Evolutionary conservation across 2,329 filamentous ascomycete species (phyloP).

Genomic region (Nigrospora osmanthi): DNA sequence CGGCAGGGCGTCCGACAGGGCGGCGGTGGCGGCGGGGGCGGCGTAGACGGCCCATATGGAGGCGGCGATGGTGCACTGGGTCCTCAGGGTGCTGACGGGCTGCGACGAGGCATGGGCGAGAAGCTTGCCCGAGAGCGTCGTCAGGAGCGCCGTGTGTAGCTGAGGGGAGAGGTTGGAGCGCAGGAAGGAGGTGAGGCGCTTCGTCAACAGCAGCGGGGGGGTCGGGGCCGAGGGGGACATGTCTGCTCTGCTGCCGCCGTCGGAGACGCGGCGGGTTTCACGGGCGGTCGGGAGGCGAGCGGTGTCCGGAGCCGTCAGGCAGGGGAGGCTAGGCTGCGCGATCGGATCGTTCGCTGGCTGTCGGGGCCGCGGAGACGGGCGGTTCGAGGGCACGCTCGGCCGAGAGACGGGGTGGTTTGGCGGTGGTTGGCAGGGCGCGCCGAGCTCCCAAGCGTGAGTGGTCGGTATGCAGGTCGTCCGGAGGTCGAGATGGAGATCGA

Average conservation of each 20-base stretch:
- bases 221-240: slow-evolving; percentile 28
- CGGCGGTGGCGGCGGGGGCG: slow-evolving; percentile 26
- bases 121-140: slow-evolving; percentile 53
- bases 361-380: no score
- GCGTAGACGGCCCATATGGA: slow-evolving; percentile 54
- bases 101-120: slow-evolving; percentile 53
- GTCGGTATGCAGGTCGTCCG: no score
- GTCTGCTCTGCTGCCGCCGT: not conserved
- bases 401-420: no score
- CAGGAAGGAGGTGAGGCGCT: slow-evolving; percentile 56
- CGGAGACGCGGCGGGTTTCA: no score
- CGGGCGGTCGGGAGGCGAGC: no score
- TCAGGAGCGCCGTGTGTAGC: slow-evolving; percentile 52
- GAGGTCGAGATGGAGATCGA: no score
- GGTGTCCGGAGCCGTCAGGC: no score
- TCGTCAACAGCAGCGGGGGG: slow-evolving; percentile 56
- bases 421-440: no score
- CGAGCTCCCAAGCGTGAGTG: no score
- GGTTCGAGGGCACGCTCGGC: no score
- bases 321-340: no score
- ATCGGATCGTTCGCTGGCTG: no score
- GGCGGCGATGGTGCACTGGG: slow-evolving; percentile 56
- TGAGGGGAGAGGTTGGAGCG: slow-evolving; percentile 47
- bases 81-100: slow-evolving; percentile 49
- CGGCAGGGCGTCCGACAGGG: slow-evolving; percentile 33